Evolutionary conservation across 2,329 filamentous ascomycete species (phyloP), one percentile per base, ranked within the genome.

Genomic region (Diplodia scrobiculata): DNA sequence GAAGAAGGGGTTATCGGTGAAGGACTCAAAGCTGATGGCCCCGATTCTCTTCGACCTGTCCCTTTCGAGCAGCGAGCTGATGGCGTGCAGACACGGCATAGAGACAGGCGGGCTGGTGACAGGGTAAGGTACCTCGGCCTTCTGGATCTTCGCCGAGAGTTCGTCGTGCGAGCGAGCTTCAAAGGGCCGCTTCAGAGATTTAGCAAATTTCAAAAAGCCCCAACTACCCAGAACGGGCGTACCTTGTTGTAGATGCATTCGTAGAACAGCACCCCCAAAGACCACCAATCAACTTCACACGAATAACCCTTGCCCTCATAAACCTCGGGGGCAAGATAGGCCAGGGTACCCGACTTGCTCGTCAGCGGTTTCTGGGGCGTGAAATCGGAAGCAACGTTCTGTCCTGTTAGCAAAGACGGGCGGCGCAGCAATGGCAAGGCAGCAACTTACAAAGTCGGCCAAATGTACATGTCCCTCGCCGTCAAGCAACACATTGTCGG

Each of bases 211-310:
- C 52, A 32, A 27, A 10, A 13, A 50, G 51, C 6, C 0, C 17
- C 41, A 38, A 7, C 29, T 45, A 14, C n/a, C 14, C 5, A 14
- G 11, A 47, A 63, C 19, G 5, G 34, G 36, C 65, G 63, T 79
- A 92, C 92, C 89, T 96, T 98, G 81, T 96, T 97, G 81, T 98
- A 99, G 70, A 99, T 97, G 84, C 95, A 98, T 78, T 99, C 95
- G 78, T 97, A 99, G 78, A 98, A 98, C n/a, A 96, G 85, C 53
- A 99, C 95, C 58, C 95, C 95, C 25, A 99, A 80, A 5, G 95
- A 98, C 95, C 95, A 99, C 95, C 95, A 99, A 77, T 99, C 95
- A 50, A 95, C 93, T 72, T 95, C 91, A 54, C 88, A 87, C 68
- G 91, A 89, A 75, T 99, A 99, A 47, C 95, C 95, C 68, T 88